phyloP scores from a whole-genome alignment of 192 early-diverging fungal species.

The Backusella tuberculispora region DNA sequence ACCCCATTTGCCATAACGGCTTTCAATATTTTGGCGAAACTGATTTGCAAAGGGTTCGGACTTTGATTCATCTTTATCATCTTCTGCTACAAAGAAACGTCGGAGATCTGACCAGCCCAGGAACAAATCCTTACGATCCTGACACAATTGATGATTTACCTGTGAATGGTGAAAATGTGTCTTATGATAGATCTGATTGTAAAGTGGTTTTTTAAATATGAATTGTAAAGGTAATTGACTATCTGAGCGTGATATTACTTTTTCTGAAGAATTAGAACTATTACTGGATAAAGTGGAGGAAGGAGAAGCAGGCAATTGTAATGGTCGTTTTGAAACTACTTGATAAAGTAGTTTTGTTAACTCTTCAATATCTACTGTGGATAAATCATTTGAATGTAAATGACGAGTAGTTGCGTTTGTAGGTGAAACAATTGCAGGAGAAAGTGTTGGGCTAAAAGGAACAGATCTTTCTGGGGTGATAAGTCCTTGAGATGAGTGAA shows the following conservation, averaged over 20 bases:
- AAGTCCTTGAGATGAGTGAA: neutral
- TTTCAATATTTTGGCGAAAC: conserved; percentile 34
- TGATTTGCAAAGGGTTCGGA: conserved; percentile 36
- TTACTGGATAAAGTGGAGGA: neutral
- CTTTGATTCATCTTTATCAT: neutral
- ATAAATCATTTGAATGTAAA: neutral
- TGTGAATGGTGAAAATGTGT: conserved; percentile 36
- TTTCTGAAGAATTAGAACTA: neutral
- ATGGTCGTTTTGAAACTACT: neutral
- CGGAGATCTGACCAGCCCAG: conserved; percentile 34
- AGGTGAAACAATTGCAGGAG: conserved; percentile 11
- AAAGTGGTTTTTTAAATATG: conserved; percentile 32
- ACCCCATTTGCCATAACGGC: conserved; percentile 44
- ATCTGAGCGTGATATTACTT: neutral
- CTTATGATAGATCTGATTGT: conserved; percentile 35
- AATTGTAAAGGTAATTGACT: conserved; percentile 22
- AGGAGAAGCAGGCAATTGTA: conserved; percentile 7
- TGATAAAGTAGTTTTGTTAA: conserved; percentile 12
- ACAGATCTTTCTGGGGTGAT: conserved; percentile 24
- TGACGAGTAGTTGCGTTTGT: conserved; percentile 18
- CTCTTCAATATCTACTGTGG: conserved; percentile 13
- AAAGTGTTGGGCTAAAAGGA: conserved; percentile 21
- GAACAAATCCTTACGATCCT: conserved; percentile 20
- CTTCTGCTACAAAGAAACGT: conserved; percentile 25
- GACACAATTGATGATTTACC: neutral